Conservation (phyloP, 495 filamentous ascomycete genomes). For the Hypoxylon perforatum region DNA sequence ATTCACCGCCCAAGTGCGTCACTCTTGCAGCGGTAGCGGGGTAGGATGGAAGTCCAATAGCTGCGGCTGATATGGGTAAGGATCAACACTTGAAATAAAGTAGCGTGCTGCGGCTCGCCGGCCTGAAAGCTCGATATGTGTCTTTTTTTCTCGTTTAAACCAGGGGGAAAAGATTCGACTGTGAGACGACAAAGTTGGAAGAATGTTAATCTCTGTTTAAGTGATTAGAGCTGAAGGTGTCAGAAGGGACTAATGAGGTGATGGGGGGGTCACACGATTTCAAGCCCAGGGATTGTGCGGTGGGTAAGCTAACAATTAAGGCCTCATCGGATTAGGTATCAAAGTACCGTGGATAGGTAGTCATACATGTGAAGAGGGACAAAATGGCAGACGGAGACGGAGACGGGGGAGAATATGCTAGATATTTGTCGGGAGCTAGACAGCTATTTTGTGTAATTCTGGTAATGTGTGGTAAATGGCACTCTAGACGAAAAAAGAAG, state of each 20-base stretch:
- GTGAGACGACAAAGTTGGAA: slow-evolving; percentile 18
- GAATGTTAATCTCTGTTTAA: slow-evolving; percentile 7
- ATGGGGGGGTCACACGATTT: slow-evolving; percentile 53
- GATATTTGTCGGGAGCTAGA: slow-evolving; percentile 33
- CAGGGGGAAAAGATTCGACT: slow-evolving; percentile 8
- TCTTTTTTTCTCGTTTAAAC: slow-evolving; percentile 1
- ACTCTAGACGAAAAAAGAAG: slow-evolving; percentile 14
- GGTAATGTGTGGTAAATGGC: no score
- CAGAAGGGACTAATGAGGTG: slow-evolving; percentile 29
- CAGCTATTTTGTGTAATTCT: slow-evolving; percentile 16
- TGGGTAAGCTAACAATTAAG: slow-evolving; percentile 25
- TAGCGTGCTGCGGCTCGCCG: slow-evolving; percentile 13
- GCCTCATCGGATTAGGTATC: slow-evolving; percentile 34
- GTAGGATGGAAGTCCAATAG: slow-evolving; percentile 37
- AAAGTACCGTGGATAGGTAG: slow-evolving; percentile 18
- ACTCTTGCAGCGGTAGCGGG: slow-evolving; percentile 42
- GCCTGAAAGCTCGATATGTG: slow-evolving; percentile 3
- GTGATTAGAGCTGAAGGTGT: slow-evolving; percentile 35
- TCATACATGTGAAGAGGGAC: slow-evolving; percentile 31
- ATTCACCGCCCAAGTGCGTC: slow-evolving; percentile 41
- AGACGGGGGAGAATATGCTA: slow-evolving; percentile 27
- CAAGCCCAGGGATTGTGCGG: slow-evolving; percentile 35
- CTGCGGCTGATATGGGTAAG: slow-evolving; percentile 27
- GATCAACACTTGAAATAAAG: slow-evolving; percentile 28
- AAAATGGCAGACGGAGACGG: no score